These are phyloP conservation scores for Lathyrus oleraceus DNA, from an alignment of 306 rosid species.

Conservation along the genomic window DNA sequence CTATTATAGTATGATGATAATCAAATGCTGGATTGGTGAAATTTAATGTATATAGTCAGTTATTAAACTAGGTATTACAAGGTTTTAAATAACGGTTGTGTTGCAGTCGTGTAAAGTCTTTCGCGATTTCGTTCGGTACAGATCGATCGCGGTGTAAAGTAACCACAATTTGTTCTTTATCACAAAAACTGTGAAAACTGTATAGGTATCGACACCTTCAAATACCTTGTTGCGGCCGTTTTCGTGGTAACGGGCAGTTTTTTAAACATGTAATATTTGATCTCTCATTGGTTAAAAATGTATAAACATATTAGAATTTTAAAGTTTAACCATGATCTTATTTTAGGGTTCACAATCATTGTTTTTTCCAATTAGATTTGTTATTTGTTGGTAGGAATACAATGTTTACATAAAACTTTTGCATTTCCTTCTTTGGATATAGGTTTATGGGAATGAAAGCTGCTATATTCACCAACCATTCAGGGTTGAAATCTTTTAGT, in stretches of 20 bases:
- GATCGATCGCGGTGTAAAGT: too few relatives aligned
- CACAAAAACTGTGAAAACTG: too few relatives aligned
- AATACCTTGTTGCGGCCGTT: too few relatives aligned
- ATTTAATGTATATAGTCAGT: background rate
- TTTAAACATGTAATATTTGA: background rate
- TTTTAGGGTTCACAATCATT: background rate
- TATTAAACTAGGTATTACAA: background rate
- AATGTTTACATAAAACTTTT: constrained; percentile 31
- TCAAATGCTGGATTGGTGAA: background rate
- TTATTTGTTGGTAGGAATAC: background rate
- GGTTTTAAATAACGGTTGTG: too few relatives aligned
- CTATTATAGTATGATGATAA: background rate
- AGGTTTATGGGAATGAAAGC: constrained; percentile 99
- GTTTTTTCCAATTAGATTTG: background rate
- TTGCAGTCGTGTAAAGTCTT: too few relatives aligned
- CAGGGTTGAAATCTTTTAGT: constrained; percentile 64
- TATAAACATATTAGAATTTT: background rate
- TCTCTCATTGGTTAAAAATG: background rate
- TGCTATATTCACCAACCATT: constrained; percentile 62
- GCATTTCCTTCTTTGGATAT: constrained; percentile 23
- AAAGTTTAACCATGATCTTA: background rate
- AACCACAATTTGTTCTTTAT: too few relatives aligned
- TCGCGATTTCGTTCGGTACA: too few relatives aligned
- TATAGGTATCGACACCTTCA: too few relatives aligned
- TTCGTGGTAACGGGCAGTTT: too few relatives aligned